Percentiles rank a stretch among this genome's conserved stretches.
phyloP scores from a whole-genome alignment of 192 early-diverging fungal genomes.

The Umbelopsis sp. region DNA sequence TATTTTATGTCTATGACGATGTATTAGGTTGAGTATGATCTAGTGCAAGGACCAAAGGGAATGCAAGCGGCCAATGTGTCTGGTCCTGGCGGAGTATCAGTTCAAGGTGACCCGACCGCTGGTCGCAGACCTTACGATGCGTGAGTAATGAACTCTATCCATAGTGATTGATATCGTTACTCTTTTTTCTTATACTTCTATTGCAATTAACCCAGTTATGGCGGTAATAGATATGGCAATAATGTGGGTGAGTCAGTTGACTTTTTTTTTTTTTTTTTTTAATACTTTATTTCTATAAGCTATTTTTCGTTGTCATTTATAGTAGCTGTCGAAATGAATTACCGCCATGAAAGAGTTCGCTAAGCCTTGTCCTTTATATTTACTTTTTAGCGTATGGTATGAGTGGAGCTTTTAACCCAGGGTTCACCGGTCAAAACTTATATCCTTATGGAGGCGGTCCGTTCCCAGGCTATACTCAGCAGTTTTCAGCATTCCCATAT shows the following conservation, averaged over 20 bases:
- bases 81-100: conserved; percentile 68
- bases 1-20: neutral
- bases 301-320: neutral
- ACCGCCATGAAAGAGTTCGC: neutral
- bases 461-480: conserved; percentile 7
- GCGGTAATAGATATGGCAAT: conserved; percentile 11
- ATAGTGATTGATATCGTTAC: neutral
- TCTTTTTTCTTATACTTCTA: neutral
- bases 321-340: neutral
- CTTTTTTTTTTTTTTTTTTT: too few species aligned
- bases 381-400: neutral
- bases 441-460: conserved; percentile 14
- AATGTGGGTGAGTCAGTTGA: conserved; percentile 16
- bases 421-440: conserved; percentile 4
- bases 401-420: conserved; percentile 7
- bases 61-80: conserved; percentile 82
- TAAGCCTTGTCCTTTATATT: neutral
- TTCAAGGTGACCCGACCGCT: conserved; percentile 75
- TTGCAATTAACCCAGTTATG: neutral
- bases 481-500: conserved; percentile 10
- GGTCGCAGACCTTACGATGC: conserved; percentile 33
- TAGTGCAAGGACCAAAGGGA: conserved; percentile 77
- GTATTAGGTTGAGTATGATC: conserved; percentile 69
- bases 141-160: neutral
- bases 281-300: too few species aligned